Conservation (phyloP, 2,329 filamentous ascomycete species). For the Xylariomycetidae sp. region DNA sequence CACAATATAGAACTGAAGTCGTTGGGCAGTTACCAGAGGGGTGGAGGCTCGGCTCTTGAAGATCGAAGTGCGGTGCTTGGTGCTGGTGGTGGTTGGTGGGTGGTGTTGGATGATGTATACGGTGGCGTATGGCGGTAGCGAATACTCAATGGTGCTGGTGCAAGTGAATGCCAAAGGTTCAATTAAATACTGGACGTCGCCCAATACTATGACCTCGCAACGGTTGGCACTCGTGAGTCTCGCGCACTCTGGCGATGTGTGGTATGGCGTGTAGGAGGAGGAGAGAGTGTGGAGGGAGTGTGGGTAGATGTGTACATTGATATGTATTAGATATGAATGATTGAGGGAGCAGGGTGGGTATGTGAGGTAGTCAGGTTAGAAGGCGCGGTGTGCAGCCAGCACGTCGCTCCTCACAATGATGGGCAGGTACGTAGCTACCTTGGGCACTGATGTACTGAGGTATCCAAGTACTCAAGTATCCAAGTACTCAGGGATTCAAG, state of each 20-base stretch:
- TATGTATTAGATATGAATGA: not conserved
- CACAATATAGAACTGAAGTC: not conserved
- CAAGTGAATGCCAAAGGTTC: not conserved
- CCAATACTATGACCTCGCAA: not conserved
- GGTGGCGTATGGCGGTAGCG: not conserved
- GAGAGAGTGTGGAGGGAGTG: not conserved
- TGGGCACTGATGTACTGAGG: not conserved
- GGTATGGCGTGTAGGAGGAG: slow-evolving; percentile 4
- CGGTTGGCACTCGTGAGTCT: not conserved
- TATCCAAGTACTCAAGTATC: slow-evolving; percentile 3
- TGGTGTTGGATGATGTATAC: not conserved
- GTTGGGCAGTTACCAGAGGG: not conserved
- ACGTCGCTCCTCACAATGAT: too few relatives aligned
- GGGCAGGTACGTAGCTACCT: not conserved
- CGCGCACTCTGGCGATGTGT: not conserved
- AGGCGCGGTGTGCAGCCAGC: not conserved
- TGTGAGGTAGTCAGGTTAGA: not conserved
- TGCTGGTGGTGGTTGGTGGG: not conserved
- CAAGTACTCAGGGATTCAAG: slow-evolving; percentile 12
- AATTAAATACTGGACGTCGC: too few relatives aligned
- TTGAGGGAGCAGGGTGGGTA: not conserved
- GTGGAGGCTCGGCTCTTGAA: not conserved
- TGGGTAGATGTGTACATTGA: not conserved
- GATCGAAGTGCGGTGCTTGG: not conserved
- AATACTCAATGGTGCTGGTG: not conserved